Percentiles rank a stretch among this genome's conserved stretches.
phyloP scores from a whole-genome alignment of 2,329 filamentous ascomycete species.

The Aureobasidium sp. region DNA sequence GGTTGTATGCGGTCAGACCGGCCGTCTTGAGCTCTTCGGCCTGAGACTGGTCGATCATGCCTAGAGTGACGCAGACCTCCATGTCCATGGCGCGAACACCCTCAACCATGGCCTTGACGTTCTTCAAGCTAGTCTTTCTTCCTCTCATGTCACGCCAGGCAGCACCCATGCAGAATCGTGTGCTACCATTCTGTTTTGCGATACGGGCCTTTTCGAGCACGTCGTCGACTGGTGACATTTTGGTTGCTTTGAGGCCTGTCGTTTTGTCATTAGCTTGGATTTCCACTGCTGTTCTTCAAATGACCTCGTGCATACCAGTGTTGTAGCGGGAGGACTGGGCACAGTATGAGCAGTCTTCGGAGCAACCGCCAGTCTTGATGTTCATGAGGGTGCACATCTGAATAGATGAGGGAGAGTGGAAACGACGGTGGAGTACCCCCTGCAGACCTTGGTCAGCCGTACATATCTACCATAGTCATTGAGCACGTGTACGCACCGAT shows the following conservation, averaged over 20 bases:
- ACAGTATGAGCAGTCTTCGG: conserved; percentile 89
- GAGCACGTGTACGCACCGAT: conserved; percentile 21
- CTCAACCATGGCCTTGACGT: conserved; percentile 78
- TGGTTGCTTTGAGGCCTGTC: conserved; percentile 64
- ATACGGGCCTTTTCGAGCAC: conserved; percentile 71
- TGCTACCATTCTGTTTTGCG: conserved; percentile 77
- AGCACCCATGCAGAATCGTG: conserved; percentile 90
- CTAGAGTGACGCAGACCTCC: conserved; percentile 89
- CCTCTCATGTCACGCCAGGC: conserved; percentile 93
- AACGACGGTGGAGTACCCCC: conserved; percentile 72
- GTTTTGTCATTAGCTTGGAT: neutral
- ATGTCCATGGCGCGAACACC: conserved; percentile 76
- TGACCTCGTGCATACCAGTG: conserved; percentile 40
- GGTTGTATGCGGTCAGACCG: conserved; percentile 85
- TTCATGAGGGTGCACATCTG: conserved; percentile 95
- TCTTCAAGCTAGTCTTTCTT: conserved; percentile 73
- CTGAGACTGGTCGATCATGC: conserved; percentile 67
- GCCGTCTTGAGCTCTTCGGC: conserved; percentile 76
- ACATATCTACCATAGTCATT: neutral
- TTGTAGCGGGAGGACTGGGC: conserved; percentile 77
- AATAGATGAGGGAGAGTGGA: conserved; percentile 75
- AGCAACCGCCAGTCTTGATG: conserved; percentile 91
- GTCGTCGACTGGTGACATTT: conserved; percentile 70
- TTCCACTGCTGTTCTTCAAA: neutral
- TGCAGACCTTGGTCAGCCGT: conserved; percentile 30